phyloP scores from a whole-genome alignment of 1,284 basidiomycete genomes.

The Pseudozyma flocculosa region DNA sequence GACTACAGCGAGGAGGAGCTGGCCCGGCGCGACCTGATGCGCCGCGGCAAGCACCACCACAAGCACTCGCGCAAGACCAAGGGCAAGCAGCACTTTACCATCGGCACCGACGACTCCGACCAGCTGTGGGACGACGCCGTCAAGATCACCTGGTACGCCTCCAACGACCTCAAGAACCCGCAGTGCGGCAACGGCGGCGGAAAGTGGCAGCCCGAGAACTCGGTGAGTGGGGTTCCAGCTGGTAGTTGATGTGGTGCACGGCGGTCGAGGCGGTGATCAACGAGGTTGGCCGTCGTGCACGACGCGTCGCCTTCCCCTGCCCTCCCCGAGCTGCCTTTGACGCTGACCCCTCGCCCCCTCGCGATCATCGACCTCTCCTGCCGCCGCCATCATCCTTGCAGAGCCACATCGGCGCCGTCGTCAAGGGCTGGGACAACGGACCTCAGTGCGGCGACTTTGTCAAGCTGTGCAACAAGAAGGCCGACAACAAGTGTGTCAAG shows the following conservation, averaged over 20 bases:
- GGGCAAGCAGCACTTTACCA: slow-evolving; percentile 18
- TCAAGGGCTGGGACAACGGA: slow-evolving; percentile 34
- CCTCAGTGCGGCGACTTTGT: slow-evolving; percentile 54
- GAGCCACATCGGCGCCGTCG: slow-evolving; percentile 51
- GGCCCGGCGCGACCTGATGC: slow-evolving; percentile 17
- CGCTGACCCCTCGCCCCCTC: too few species aligned
- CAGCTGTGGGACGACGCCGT: slow-evolving; percentile 20
- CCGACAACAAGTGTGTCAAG: slow-evolving; percentile 26
- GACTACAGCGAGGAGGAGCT: slow-evolving; percentile 29
- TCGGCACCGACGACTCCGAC: slow-evolving; percentile 17
- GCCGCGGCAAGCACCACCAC: slow-evolving; percentile 32
- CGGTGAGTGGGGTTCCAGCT: too few species aligned
- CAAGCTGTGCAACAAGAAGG: slow-evolving; percentile 47
- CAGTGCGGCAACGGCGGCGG: slow-evolving; percentile 47
- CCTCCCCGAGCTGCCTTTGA: too few species aligned
- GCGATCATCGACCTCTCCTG: too few species aligned
- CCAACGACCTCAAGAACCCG: slow-evolving; percentile 48
- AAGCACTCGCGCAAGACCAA: slow-evolving; percentile 14
- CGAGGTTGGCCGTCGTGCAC: too few species aligned
- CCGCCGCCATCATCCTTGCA: too few species aligned
- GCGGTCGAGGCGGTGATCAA: too few species aligned
- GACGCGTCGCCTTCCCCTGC: background rate
- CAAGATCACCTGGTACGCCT: slow-evolving; percentile 53
- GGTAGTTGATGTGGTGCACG: too few species aligned
- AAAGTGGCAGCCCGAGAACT: slow-evolving; percentile 46